A percentile compares a stretch with the other conserved stretches of the same genome.
These are phyloP conservation scores for Heimioporus sp. DNA, from an alignment of 768 basidiomycete species.

Conservation along the genomic window DNA sequence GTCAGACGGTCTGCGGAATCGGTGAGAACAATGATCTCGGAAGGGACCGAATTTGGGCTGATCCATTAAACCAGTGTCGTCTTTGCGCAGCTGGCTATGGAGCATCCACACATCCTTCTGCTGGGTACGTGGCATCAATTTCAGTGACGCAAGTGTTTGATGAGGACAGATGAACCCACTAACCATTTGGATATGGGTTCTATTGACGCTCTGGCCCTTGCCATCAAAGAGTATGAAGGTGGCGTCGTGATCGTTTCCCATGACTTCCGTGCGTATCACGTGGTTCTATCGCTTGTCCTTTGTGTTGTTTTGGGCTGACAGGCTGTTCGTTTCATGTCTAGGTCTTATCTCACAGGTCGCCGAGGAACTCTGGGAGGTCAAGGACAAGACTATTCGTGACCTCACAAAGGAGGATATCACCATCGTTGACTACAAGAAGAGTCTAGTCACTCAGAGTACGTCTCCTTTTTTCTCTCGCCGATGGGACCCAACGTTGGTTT, in stretches of 20 bases:
- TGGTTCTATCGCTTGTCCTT: not conserved
- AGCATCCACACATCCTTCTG: constrained; percentile 92
- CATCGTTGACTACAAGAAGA: constrained; percentile 92
- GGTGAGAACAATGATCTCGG: constrained; percentile 43
- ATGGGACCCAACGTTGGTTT: constrained; percentile 5
- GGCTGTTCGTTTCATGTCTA: constrained; percentile 28
- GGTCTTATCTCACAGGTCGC: constrained; percentile 97
- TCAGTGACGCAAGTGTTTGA: constrained; percentile 5
- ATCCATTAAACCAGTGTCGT: constrained; percentile 63
- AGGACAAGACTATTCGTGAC: constrained; percentile 89
- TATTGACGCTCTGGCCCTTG: constrained; percentile 91
- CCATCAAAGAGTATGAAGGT: constrained; percentile 96
- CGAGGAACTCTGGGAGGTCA: constrained; percentile 99
- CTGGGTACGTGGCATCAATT: constrained; percentile 50
- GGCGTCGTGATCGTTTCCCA: constrained; percentile 99
- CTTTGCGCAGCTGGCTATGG: constrained; percentile 95
- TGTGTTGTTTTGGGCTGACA: constrained; percentile 3
- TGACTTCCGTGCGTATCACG: constrained; percentile 82
- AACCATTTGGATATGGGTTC: constrained; percentile 98
- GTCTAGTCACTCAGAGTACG: constrained; percentile 74
- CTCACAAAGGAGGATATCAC: constrained; percentile 87
- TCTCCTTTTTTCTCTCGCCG: not conserved
- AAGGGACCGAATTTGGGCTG: constrained; percentile 6
- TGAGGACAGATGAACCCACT: constrained; percentile 77
- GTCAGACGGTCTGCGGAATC: constrained; percentile 94